These are phyloP conservation scores for Solanum lignicaule DNA, from an alignment of 257 asterid genomes.

Conservation along the genomic window DNA sequence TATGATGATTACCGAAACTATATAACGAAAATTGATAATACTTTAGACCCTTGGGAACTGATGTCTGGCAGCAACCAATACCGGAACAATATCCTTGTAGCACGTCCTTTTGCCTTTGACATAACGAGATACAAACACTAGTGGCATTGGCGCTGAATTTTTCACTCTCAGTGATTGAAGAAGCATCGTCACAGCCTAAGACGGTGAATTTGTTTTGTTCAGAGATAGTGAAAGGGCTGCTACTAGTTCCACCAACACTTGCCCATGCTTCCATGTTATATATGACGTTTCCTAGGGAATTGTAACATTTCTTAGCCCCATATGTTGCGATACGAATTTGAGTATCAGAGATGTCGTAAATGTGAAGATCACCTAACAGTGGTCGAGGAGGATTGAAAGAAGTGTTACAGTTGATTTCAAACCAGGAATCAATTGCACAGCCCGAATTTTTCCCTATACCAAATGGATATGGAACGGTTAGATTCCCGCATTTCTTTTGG, in stretches of 20 bases:
- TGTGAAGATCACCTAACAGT: slow-evolving; percentile 7
- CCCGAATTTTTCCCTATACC: slow-evolving; percentile 22
- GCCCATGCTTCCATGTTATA: background rate
- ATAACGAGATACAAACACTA: slow-evolving; percentile 41
- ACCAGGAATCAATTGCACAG: slow-evolving; percentile 15
- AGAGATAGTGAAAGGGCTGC: slow-evolving; percentile 40
- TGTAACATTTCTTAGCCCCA: slow-evolving; percentile 38
- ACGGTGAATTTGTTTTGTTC: slow-evolving; percentile 33
- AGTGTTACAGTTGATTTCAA: slow-evolving; percentile 38
- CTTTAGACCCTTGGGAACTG: slow-evolving; percentile 43
- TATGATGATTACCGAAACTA: slow-evolving; percentile 20
- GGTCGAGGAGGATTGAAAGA: slow-evolving; percentile 40
- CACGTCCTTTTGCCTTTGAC: slow-evolving; percentile 33
- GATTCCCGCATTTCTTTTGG: slow-evolving; percentile 18
- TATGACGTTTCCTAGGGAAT: slow-evolving; percentile 8
- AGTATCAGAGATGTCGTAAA: slow-evolving; percentile 41
- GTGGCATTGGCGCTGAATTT: slow-evolving; percentile 21
- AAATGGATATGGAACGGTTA: slow-evolving; percentile 34
- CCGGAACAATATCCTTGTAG: slow-evolving; percentile 40
- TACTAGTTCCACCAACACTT: background rate
- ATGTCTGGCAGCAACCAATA: slow-evolving; percentile 58
- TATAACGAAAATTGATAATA: background rate
- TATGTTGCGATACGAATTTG: slow-evolving; percentile 34
- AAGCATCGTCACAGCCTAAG: slow-evolving; percentile 55
- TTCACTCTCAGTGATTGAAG: background rate